Base-by-base conservation (phyloP, 257 asterid species). In the Scutellaria baicalensis region DNA sequence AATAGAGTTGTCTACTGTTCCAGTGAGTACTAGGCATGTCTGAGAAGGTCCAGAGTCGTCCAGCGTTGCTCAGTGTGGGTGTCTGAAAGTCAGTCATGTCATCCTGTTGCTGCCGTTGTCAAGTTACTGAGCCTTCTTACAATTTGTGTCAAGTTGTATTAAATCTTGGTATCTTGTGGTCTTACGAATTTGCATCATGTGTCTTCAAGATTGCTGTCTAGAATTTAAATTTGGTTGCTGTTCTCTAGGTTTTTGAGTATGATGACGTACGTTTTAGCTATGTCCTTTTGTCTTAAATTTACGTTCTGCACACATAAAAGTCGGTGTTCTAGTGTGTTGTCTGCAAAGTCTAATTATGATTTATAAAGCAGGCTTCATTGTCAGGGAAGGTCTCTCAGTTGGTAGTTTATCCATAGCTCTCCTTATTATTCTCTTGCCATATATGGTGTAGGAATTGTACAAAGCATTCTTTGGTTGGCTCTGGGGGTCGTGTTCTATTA, bases 21-120 rank as follows among this genome's bases (percentile, higher is more conserved):
- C 96, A 92, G 98, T 92, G 98, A 92, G 98, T 92, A 74, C 90
- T 92, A 87, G 90, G 87, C 87, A 80, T 87, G 87, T 89, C 81
- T 91, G 95, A 84, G 94, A 82, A 82, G 95, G 95, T 92, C 84
- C 91, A 85, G 93, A 81, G 93, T 89, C 69, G 89, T 92, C 91
- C 89, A 89, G 92, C 96, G 36, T 86, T 89, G 92, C 93, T 84
- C 91, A 83, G 84, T 87, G 55, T 84, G 87, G 96, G 88, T 89
- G 95, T 91, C 95, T 85, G 91, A 85, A 84, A 84, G 93, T 92
- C 89, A 63, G 91, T 92, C 89, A 72, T 87, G 90, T 84, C 84
- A 42, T 87, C 96, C 87, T 84, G 93, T 92, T 83, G 96, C 92
- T 74, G 96, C 91, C 68, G 89, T 89, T 78, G 81, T 91, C 83